A percentile compares a stretch with the other conserved stretches of the same genome.
phyloP scores from a whole-genome alignment of 805 yeast species.

The Lachancea meyersii region DNA sequence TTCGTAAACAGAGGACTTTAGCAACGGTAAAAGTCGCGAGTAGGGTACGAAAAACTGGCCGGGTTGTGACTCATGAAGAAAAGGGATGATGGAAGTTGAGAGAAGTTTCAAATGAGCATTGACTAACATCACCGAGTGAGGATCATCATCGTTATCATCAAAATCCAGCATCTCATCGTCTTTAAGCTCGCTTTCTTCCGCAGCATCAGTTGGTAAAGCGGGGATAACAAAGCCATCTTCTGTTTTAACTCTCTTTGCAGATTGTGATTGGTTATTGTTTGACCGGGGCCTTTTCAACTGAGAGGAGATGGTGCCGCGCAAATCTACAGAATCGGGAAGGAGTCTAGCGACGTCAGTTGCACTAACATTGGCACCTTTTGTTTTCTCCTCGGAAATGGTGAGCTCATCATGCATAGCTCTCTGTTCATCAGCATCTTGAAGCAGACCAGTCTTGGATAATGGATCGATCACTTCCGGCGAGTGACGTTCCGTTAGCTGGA shows the following conservation, averaged over 20 bases:
- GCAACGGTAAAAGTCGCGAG: conserved; percentile 40
- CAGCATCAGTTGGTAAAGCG: conserved; percentile 24
- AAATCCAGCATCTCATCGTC: conserved; percentile 32
- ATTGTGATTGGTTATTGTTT: conserved; percentile 15
- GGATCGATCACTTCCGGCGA: conserved; percentile 41
- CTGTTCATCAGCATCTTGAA: conserved; percentile 43
- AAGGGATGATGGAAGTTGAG: conserved; percentile 45
- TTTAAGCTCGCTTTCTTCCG: conserved; percentile 22
- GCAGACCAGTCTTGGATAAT: conserved; percentile 42
- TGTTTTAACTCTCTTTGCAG: conserved; percentile 38
- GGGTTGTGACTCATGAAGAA: conserved; percentile 52
- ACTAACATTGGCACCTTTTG: conserved; percentile 33
- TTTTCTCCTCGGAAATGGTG: conserved; percentile 31
- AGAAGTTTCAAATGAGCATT: conserved; percentile 67
- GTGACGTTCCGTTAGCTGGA: conserved; percentile 51
- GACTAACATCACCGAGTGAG: conserved; percentile 34
- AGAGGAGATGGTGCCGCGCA: conserved; percentile 41
- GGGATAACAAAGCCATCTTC: conserved; percentile 35
- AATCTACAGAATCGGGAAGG: conserved; percentile 39
- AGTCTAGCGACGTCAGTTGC: conserved; percentile 39
- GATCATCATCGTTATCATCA: conserved; percentile 29
- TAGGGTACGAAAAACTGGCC: conserved; percentile 60
- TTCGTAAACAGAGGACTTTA: conserved; percentile 49
- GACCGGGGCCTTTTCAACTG: conserved; percentile 36
- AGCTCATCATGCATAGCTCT: conserved; percentile 23